Conservation (phyloP, 108 stramenopile species). For the Aurantiochytrium sp. region DNA sequence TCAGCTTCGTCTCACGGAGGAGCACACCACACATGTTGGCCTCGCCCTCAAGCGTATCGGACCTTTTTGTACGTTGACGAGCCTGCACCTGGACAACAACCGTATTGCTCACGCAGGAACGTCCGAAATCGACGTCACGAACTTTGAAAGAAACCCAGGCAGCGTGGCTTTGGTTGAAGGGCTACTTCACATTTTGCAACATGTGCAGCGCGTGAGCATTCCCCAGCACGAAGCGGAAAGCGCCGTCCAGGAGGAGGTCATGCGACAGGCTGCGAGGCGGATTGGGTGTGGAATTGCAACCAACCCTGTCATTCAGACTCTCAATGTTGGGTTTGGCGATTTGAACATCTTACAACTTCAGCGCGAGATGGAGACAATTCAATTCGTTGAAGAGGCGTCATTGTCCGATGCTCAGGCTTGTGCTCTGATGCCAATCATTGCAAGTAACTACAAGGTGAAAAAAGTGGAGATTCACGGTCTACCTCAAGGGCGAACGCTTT, state of each 20-base stretch:
- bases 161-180: background rate
- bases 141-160: background rate
- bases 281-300: background rate
- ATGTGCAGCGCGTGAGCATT: background rate
- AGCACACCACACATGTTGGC: background rate
- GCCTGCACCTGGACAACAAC: background rate
- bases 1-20: background rate
- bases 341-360: background rate
- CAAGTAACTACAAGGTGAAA: background rate
- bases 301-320: background rate
- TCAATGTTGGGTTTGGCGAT: background rate
- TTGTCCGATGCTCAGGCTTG: background rate
- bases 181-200: background rate
- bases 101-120: background rate
- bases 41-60: background rate
- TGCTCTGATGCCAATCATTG: background rate
- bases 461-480: background rate
- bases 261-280: background rate
- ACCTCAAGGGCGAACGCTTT: background rate
- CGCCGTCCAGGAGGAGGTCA: background rate
- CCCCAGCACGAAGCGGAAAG: background rate
- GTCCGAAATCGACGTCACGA: background rate
- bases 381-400: background rate
- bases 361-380: background rate
- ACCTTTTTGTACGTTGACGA: background rate